Conservation (phyloP, 805 yeast genomes). For the Starmerella bombicola region DNA sequence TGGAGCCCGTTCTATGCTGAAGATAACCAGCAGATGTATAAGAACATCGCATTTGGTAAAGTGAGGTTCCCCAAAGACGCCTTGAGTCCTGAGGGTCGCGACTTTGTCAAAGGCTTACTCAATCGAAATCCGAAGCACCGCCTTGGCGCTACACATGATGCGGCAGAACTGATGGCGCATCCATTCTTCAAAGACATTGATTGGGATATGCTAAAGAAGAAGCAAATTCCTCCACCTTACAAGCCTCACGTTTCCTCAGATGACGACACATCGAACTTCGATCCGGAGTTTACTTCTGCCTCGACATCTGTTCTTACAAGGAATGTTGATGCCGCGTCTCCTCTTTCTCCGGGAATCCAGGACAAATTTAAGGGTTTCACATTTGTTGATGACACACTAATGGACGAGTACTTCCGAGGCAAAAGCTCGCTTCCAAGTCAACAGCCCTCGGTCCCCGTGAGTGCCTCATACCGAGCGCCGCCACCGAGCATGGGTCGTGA, state of each 20-base stretch:
- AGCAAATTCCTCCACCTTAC: constrained; percentile 90
- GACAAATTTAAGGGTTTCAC: constrained; percentile 96
- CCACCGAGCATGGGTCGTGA: constrained; percentile 23
- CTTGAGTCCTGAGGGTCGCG: constrained; percentile 80
- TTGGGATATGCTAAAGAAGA: constrained; percentile 67
- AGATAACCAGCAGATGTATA: constrained; percentile 96
- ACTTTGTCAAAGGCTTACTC: constrained; percentile 86
- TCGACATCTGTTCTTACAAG: constrained; percentile 63
- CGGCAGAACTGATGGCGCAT: constrained; percentile 82
- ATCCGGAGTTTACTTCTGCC: constrained; percentile 92
- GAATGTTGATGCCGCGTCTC: constrained; percentile 44
- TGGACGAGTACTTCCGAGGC: constrained; percentile 63
- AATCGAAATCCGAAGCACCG: constrained; percentile 95
- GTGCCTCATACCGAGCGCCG: constrained; percentile 18
- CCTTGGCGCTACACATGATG: constrained; percentile 82
- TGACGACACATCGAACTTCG: constrained; percentile 91
- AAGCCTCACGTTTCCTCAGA: constrained; percentile 86
- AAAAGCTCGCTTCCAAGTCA: constrained; percentile 7
- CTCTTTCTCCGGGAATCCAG: constrained; percentile 87
- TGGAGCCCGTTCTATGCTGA: constrained; percentile 99
- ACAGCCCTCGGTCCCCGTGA: constrained; percentile 8
- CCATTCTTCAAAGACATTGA: constrained; percentile 85
- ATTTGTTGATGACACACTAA: constrained; percentile 83
- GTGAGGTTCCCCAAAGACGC: constrained; percentile 96
- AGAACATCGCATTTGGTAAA: constrained; percentile 96